These are phyloP conservation scores for Leptographium galeiforme DNA, from an alignment of 2,329 filamentous ascomycete species.

Conservation along the genomic window DNA sequence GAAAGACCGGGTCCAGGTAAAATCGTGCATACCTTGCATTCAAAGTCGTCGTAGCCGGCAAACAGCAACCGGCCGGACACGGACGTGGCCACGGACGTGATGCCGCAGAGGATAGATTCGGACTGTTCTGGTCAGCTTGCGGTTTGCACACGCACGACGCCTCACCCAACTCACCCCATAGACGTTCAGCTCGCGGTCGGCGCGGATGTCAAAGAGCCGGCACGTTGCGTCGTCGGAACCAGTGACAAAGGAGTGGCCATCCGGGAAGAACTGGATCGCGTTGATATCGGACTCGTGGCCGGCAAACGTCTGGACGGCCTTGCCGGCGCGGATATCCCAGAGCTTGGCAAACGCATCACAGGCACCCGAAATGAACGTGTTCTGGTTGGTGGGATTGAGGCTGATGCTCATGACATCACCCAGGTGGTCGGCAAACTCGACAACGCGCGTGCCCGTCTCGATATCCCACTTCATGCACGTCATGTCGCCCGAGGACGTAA, in stretches of 20 bases:
- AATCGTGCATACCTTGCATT: constrained; percentile 74
- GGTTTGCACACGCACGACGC: neutral
- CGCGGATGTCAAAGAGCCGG: constrained; percentile 93
- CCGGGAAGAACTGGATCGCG: constrained; percentile 98
- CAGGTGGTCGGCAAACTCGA: constrained; percentile 94
- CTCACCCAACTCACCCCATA: constrained; percentile 42
- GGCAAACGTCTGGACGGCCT: constrained; percentile 96
- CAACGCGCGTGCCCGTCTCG: constrained; percentile 91
- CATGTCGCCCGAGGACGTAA: constrained; percentile 98
- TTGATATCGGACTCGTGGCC: constrained; percentile 99
- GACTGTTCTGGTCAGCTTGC: constrained; percentile 43
- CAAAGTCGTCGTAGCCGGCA: constrained; percentile 96
- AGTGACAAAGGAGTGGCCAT: constrained; percentile 95
- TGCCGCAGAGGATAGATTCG: constrained; percentile 92
- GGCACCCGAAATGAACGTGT: constrained; percentile 97
- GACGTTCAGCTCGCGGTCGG: constrained; percentile 65
- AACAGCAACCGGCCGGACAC: constrained; percentile 92
- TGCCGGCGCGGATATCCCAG: constrained; percentile 96
- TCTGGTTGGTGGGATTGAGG: constrained; percentile 97
- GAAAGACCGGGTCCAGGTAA: constrained; percentile 5
- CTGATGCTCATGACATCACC: constrained; percentile 99
- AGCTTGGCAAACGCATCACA: constrained; percentile 98
- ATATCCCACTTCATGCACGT: constrained; percentile 99
- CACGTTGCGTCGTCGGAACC: constrained; percentile 96
- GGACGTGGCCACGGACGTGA: constrained; percentile 95